These are phyloP conservation scores for Boletus fagicola DNA, from an alignment of 768 basidiomycete species.

Conservation along the genomic window DNA sequence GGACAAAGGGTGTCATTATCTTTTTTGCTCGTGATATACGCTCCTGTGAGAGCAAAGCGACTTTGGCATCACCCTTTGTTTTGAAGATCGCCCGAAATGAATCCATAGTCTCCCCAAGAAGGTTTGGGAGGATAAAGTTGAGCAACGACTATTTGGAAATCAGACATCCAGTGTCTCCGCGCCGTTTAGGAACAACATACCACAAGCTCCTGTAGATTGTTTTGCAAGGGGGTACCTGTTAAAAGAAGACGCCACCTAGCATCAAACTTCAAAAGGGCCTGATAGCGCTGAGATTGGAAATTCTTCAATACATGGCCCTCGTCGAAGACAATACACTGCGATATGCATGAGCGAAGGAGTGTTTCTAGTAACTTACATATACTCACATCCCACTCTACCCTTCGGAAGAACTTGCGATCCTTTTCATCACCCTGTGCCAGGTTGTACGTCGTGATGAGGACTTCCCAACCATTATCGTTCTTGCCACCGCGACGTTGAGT, in stretches of 20 bases:
- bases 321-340: constrained; percentile 89
- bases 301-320: constrained; percentile 98
- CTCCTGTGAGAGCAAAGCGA: constrained; percentile 85
- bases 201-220: constrained; percentile 86
- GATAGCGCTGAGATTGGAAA: constrained; percentile 95
- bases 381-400: constrained; percentile 89
- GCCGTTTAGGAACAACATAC: constrained; percentile 42
- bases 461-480: constrained; percentile 75
- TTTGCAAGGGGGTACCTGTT: constrained; percentile 94
- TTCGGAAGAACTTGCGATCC: constrained; percentile 92
- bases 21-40: constrained; percentile 94
- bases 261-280: constrained; percentile 78
- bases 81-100: constrained; percentile 94
- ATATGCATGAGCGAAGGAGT: background rate
- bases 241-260: constrained; percentile 89
- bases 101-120: constrained; percentile 75
- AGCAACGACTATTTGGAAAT: constrained; percentile 71
- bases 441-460: constrained; percentile 95
- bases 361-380: background rate
- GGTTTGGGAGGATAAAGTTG: constrained; percentile 94
- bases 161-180: constrained; percentile 9
- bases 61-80: constrained; percentile 88
- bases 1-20: constrained; percentile 99
- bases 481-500: constrained; percentile 48
- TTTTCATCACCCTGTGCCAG: constrained; percentile 83